Evolutionary conservation across 345 rosid species (phyloP), one percentile per base, ranked within the genome.

Genomic region (Populus nigra): DNA sequence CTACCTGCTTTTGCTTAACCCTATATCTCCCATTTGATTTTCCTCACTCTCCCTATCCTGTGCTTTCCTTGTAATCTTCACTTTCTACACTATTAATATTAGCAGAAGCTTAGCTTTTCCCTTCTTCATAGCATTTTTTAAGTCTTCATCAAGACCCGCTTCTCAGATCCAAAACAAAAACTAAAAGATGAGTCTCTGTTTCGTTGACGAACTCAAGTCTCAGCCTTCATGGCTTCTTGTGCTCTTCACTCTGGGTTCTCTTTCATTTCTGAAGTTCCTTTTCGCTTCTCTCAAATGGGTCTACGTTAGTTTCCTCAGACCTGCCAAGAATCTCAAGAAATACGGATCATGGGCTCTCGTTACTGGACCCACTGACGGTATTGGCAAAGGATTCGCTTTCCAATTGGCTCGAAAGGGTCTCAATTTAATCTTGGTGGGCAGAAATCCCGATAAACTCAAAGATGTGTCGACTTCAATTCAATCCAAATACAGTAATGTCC

Each of bases 291-390:
- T 90, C 77, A 85, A 82, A 71, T 91, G 97, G 90, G 88, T 90
- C 82, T 94, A 93, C 82, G 91, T 91, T 75, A 86, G 73, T 84
- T 94, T 96, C 82, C 97, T 96, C 65, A 78, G 99, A 59, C 97
- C 98, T 45, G 89, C 76, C 15, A 96, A 96, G 76, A 89, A 93
- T 74, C 94, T 96, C 75, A 91, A 84, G 69, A 89, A 89, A 31
- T 96, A 96, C 80, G 99, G 99, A 3, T 96, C 97, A 0, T 96
- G 99, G 99, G 97, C 95, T n/a, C 71, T 96, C 45, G 85, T 96
- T 38, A 93, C 98, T 43, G 97, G 98, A 35, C 90, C 97, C 68
- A 96, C 98, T 16, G 99, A 94, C 33, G 98, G 99, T 18, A 96
- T 96, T 55, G 97, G 99, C 5, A 94, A 92, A 65, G 93, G 88